Conservation (phyloP, 345 rosid genomes). For the Pistacia vera region DNA sequence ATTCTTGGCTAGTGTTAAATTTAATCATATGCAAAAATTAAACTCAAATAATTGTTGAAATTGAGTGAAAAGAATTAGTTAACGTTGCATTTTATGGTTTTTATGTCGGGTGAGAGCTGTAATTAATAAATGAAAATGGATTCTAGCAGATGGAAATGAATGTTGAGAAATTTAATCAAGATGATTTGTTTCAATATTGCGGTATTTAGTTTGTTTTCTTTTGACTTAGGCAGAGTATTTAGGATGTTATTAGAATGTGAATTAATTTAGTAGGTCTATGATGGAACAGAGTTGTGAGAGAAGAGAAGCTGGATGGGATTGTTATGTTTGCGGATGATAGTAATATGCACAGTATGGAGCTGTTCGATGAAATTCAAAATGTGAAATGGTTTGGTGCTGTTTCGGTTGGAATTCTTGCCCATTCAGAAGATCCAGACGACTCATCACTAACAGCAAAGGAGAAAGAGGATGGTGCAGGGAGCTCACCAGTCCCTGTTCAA, state of each 20-base stretch:
- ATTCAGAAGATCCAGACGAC: constrained; percentile 57
- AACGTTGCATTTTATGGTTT: not conserved
- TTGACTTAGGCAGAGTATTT: not conserved
- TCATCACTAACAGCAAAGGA: constrained; percentile 28
- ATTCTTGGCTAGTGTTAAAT: not conserved
- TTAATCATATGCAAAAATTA: not conserved
- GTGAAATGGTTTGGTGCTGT: constrained; percentile 91
- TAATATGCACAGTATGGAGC: constrained; percentile 96
- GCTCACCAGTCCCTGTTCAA: constrained; percentile 65
- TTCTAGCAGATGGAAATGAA: not conserved
- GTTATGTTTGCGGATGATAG: constrained; percentile 97
- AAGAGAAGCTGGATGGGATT: constrained; percentile 91
- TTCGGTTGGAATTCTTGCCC: constrained; percentile 81
- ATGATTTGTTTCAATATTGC: not conserved
- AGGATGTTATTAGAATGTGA: constrained; percentile 17
- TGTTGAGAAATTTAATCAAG: not conserved
- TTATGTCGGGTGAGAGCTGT: not conserved
- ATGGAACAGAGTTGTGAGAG: constrained; percentile 66
- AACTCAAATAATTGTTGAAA: not conserved
- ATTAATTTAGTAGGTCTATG: constrained; percentile 24
- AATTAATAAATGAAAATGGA: not conserved
- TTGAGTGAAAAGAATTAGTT: not conserved
- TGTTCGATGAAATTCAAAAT: constrained; percentile 88
- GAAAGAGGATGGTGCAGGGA: constrained; percentile 44
- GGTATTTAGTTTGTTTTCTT: not conserved